Evolutionary conservation across 768 basidiomycete species (phyloP).

Genomic region (Multifurca ochricompacta): DNA sequence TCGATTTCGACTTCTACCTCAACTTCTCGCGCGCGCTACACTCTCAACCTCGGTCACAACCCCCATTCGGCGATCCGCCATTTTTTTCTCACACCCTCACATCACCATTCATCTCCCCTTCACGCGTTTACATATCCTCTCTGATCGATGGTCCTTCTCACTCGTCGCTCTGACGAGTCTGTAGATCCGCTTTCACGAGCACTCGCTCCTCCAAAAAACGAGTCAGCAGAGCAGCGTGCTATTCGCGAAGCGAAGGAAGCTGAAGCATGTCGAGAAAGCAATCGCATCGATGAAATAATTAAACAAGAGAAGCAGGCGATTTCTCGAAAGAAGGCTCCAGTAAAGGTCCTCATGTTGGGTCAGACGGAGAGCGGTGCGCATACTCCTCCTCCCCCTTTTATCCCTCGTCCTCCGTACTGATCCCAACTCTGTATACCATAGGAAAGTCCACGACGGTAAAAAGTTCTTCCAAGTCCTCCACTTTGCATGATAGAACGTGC

Average conservation of each 20-base stretch:
- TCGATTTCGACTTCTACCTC: too few relatives aligned
- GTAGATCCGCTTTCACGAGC: neutral
- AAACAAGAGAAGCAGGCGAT: constrained; percentile 15
- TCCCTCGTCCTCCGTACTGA: neutral
- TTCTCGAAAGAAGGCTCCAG: constrained; percentile 18
- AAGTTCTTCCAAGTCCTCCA: neutral
- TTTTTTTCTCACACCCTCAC: too few relatives aligned
- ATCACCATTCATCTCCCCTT: too few relatives aligned
- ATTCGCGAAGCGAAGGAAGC: constrained; percentile 20
- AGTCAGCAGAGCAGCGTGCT: constrained; percentile 21
- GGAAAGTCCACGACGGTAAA: constrained; percentile 10
- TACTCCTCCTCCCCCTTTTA: neutral
- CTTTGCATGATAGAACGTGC: neutral
- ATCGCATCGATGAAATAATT: constrained; percentile 24
- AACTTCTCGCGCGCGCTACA: too few relatives aligned
- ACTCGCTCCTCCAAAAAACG: neutral
- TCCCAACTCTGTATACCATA: neutral
- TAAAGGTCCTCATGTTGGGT: constrained; percentile 26
- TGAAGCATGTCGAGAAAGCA: constrained; percentile 23
- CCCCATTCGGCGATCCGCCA: too few relatives aligned
- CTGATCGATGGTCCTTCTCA: neutral
- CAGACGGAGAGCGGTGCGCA: constrained; percentile 16
- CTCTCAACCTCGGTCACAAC: too few relatives aligned
- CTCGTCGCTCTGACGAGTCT: neutral
- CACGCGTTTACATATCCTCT: too few relatives aligned